Evolutionary conservation across 352 stramenopile genomes (phyloP).

Genomic region (Peronosclerospora sorghi): DNA sequence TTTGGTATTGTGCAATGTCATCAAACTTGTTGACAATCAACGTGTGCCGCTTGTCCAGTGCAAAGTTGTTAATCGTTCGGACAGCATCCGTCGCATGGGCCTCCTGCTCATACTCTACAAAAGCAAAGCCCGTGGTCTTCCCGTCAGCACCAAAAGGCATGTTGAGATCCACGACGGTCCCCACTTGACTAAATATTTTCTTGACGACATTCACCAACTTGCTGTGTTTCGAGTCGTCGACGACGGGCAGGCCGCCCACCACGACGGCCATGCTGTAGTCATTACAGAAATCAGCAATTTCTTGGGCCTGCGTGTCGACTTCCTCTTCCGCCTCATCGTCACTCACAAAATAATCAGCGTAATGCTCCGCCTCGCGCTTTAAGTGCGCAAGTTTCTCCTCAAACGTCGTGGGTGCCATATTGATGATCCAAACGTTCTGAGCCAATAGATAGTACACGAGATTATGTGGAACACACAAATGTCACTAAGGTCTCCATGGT

Average conservation of each 20-base stretch:
- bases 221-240: conserved; percentile 66
- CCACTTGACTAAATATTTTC: conserved; percentile 82
- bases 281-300: conserved; percentile 65
- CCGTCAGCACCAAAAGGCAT: conserved; percentile 56
- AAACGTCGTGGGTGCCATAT: conserved; percentile 56
- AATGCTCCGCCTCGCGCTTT: conserved; percentile 58
- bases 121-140: conserved; percentile 68
- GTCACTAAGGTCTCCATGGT: too few relatives aligned
- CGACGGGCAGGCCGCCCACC: conserved; percentile 63
- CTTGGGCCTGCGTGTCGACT: conserved; percentile 44
- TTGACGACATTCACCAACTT: conserved; percentile 80
- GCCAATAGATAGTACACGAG: too few relatives aligned
- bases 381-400: conserved; percentile 70
- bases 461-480: too few relatives aligned
- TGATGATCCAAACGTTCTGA: too few relatives aligned
- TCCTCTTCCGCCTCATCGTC: conserved; percentile 71
- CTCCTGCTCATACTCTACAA: conserved; percentile 75
- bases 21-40: conserved; percentile 90
- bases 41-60: conserved; percentile 95
- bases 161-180: conserved; percentile 59
- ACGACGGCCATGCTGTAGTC: conserved; percentile 77
- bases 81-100: conserved; percentile 65
- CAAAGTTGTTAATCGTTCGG: conserved; percentile 80
- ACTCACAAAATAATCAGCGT: conserved; percentile 73
- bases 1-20: conserved; percentile 74